phyloP scores from a whole-genome alignment of 371 early-diverging fungal species.

The Circinella umbellata region DNA sequence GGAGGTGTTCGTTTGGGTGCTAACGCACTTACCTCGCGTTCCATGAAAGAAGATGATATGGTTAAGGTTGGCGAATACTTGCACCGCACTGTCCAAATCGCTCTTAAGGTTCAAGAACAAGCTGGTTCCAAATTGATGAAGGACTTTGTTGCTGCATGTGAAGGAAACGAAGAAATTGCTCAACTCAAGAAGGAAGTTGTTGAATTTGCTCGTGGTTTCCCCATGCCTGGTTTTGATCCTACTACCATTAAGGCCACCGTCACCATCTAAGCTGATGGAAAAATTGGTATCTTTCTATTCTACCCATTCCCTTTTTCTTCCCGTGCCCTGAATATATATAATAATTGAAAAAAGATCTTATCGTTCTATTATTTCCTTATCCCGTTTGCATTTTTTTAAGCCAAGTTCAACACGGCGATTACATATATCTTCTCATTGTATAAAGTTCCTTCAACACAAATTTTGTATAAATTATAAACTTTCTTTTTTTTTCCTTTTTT shows the following conservation, averaged over 20 bases:
- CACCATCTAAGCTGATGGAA: constrained; percentile 29
- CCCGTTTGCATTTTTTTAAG: constrained; percentile 11
- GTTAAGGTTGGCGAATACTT: constrained; percentile 85
- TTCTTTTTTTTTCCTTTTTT: neutral
- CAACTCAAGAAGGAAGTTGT: constrained; percentile 90
- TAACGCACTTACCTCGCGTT: constrained; percentile 90
- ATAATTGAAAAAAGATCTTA: too few relatives aligned
- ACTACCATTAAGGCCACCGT: constrained; percentile 51
- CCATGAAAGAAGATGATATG: constrained; percentile 88
- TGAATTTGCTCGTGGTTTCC: constrained; percentile 87
- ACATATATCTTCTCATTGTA: constrained; percentile 9
- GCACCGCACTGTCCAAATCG: constrained; percentile 91
- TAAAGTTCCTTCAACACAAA: constrained; percentile 18
- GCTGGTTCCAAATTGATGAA: constrained; percentile 92
- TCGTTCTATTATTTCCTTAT: neutral
- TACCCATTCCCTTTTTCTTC: neutral
- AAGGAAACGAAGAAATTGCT: constrained; percentile 70
- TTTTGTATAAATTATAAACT: constrained; percentile 23
- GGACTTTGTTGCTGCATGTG: constrained; percentile 88
- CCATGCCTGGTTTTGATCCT: constrained; percentile 85
- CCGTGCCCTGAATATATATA: too few relatives aligned
- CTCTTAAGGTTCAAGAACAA: constrained; percentile 76
- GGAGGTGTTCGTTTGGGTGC: constrained; percentile 94
- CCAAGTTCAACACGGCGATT: constrained; percentile 14
- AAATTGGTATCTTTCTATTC: neutral